Percentiles rank a stretch among this genome's conserved stretches.
These are phyloP conservation scores for Termitomyces sp. DNA, from an alignment of 768 basidiomycete genomes.

Conservation along the genomic window DNA sequence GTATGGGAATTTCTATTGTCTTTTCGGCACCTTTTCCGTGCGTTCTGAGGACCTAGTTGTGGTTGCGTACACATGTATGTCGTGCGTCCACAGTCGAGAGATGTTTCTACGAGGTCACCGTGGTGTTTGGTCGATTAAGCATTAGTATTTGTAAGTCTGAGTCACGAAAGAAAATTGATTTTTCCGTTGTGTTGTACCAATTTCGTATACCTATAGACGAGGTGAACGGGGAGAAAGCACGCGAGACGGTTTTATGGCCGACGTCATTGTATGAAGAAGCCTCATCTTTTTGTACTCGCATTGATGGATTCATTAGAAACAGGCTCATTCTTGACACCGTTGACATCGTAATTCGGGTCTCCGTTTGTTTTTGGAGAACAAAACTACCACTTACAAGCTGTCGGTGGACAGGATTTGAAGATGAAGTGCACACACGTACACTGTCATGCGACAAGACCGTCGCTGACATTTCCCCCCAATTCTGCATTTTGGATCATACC, in stretches of 20 bases:
- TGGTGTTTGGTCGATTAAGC: no score
- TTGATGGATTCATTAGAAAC: no score
- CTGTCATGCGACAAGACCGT: neutral
- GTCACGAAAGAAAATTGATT: neutral
- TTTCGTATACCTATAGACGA: no score
- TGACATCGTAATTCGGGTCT: no score
- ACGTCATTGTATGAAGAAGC: no score
- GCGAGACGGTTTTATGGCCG: neutral
- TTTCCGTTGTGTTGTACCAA: neutral
- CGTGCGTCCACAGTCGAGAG: neutral
- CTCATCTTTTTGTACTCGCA: no score
- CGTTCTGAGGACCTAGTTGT: neutral
- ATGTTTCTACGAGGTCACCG: neutral
- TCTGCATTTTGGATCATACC: neutral
- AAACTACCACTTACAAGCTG: no score
- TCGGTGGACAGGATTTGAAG: neutral
- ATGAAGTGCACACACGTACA: no score
- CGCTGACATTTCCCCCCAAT: neutral
- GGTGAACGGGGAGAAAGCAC: no score
- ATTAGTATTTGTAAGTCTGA: neutral
- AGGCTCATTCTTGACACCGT: no score
- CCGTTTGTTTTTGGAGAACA: no score
- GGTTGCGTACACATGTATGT: neutral
- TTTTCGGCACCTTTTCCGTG: neutral
- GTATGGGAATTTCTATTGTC: neutral